Evolutionary conservation across 1,139 yeast species (phyloP), one percentile per base, ranked within the genome.

Genomic region (Yamadazyma triangularis): DNA sequence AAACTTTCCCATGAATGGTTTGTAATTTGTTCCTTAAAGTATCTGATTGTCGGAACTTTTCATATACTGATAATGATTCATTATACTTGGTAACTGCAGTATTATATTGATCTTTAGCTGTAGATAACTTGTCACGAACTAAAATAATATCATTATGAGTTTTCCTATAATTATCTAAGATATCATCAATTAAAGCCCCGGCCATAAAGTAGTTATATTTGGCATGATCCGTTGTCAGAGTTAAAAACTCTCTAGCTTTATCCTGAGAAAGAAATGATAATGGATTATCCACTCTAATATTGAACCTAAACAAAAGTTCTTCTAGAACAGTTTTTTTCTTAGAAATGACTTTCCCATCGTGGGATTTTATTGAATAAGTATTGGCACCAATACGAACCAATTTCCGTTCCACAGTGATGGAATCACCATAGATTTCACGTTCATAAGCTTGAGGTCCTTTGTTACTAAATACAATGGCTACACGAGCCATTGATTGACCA

Each of bases 221-320:
- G 30, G 75, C 78, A 26, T 67, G 67, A 35, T 85, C 84, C 2
- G 84, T 70, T 4, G 91, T 77, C 16, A 79, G 76, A 1, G 94
- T 82, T 34, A 93, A 62, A 50, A 93, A 91, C 15, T 91, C 85
- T 42, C 96, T 73, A 1, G 99, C 98, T 38, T 82, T 85, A 47
- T 93, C 97, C 53, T 93, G 99, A 1, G 95, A 86, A 31, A 93
- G 64, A 46, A 93, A 85, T 2, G 95, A 87, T 73, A 93, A 77
- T 6, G 97, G 97, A 47, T 93, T 93, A 45, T 83, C 93, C 13
- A 91, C 81, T 3, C 88, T 79, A 28, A 91, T 80, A 27, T 83
- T 78, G 50, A 83, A 87, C 39, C 70, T 73, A 40, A 75, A 77
- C 25, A 88, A 58, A 8, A 91, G 80, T 9, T 73, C 74, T 40